Evolutionary conservation across 257 asterid genomes (phyloP), one percentile per base, ranked within the genome.

Genomic region (Nicotiana sylvestris): DNA sequence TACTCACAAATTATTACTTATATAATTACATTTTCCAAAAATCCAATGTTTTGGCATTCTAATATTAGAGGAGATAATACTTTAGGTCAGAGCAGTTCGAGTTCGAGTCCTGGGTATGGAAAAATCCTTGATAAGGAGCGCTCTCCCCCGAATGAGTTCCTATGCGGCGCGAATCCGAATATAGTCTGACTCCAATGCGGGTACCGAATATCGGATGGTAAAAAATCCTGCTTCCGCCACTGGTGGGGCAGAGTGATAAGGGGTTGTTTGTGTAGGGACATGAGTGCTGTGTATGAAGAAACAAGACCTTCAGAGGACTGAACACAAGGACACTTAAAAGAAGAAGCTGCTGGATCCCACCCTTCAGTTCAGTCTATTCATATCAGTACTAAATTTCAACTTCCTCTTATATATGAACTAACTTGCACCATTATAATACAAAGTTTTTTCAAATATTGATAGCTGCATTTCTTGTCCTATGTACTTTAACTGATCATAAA

Each of bases 331-430:
- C 80, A 74, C 21, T 49, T 49, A 25, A 32, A 67, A 70, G 11
- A 74, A 72, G 17, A 46, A 74, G 62, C 79, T 74, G 39, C 27
- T 74, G 61, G 79, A 46, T 74, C 25, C 79, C 62, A 74, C 62
- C 51, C 51, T 74, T 57, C 17, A 11, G 37, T 43, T 46, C 77
- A 39, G 68, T 29, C 72, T 29, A 65, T 29, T 65, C 72, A 29
- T 13, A 29, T 29, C 69, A 64, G 58, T 62, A 69, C 78, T 9
- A 69, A 39, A 37, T 18, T 69, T 8, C 56, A 70, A 17, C 9
- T n/a, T 39, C 77, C 21, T 62, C 33, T 25, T 25, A 10, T 62
- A 25, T 56, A 25, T 62, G 7, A 16, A 9, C 49, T 64, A 15
- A 11, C 68, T 64, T 64, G 37, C 3, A 64, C 17, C 9, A 64